Base-by-base conservation (phyloP, 2,329 filamentous ascomycete genomes). In the Chaetomium sp. region DNA sequence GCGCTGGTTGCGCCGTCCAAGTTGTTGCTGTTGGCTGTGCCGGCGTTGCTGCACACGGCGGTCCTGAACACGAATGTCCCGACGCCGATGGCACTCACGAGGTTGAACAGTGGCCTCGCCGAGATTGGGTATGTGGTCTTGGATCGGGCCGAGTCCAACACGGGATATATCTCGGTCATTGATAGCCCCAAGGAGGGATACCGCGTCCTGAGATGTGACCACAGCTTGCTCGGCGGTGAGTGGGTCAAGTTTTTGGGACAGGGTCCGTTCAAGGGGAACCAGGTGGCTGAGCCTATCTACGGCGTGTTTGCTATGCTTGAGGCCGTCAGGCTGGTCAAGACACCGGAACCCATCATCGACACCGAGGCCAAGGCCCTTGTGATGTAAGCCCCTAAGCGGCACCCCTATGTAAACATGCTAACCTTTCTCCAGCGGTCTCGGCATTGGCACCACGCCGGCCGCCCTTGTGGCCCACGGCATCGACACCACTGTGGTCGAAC, bases 221-320 rank as follows among this genome's bases (percentile, higher is more conserved):
- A 99, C 76, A 97, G 93, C 72, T 82, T 99, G 35, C 83, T 99
- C 1, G 95, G 95, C 49, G 95, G 95, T 42, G 91, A 97, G 77
- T 99, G 94, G 94, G 84, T 89, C 13, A 81, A 81, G 49, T 80
- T 78, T 13, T 53, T 67, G 9, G 65, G 61, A 0, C 60, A 66
- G 92, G 83, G 89, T 7, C 81, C 80, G 42, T 80, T 78, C 70
- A 77, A 72, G 76, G 88, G 75, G 65, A 82, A 78, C 58, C 79
- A 74, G 67, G 83, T 92, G 21, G 85, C 87, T 12, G 95, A 99
- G 77, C 92, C 94, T 0, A 92, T 99, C 63, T 99, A 98, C 74
- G 90, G 92, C 10, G 90, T 98, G n/a, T 99, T 99, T 75, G 89
- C 92, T 29, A 96, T 97, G 84, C 85, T 99, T 1, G 95, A 99